Base-by-base conservation (phyloP, 2,329 filamentous ascomycete genomes). In the Trichoderma pleuroti region DNA sequence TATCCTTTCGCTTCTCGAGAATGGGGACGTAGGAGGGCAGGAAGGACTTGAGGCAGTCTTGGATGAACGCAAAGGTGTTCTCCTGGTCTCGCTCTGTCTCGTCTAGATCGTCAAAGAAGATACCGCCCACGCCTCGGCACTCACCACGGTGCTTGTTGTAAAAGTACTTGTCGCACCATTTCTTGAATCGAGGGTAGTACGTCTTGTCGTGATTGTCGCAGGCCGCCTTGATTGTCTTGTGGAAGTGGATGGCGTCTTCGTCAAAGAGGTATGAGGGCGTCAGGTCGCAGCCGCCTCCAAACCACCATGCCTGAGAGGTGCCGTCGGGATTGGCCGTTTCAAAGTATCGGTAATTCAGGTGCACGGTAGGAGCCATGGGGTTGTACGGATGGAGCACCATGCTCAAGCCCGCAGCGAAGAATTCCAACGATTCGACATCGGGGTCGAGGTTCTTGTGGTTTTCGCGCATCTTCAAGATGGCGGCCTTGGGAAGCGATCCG, bases 141-240 rank as follows among this genome's bases (percentile, higher is more conserved):
- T 99, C 96, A 71, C 88, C 88, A 60, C 96, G 90, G 83, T 99
- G 96, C 80, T 94, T 95, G 81, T 98, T 92, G 84, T 87, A 91
- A 83, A 99, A 99, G 84, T 99, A 99, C 76, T 97, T 90, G 80
- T 99, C 96, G 80, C 96, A 99, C 96, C 96, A 99, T 79, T 92
- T 91, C 85, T 99, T 99, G 87, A 98, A 99, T 67, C 90, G 90
- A 14, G 93, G 91, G 81, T 97, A 99, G 85, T 98, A 99, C 46
- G 86, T 87, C 80, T 92, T 93, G 84, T 98, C 93, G 81, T 99
- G 96, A 75, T 91, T 91, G 81, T 99, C 96, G 82, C 96, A 99
- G 21, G 92, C 92, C 59, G 93, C 90, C 83, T 98, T 98, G 77
- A 99, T 91, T 3, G 92, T 93, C 80, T 90, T 90, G 86, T 99